Percentiles rank a stretch among this genome's conserved stretches.
Evolutionary conservation across 2,329 filamentous ascomycete species (phyloP).

Genomic region (Dissoconium aciculare): DNA sequence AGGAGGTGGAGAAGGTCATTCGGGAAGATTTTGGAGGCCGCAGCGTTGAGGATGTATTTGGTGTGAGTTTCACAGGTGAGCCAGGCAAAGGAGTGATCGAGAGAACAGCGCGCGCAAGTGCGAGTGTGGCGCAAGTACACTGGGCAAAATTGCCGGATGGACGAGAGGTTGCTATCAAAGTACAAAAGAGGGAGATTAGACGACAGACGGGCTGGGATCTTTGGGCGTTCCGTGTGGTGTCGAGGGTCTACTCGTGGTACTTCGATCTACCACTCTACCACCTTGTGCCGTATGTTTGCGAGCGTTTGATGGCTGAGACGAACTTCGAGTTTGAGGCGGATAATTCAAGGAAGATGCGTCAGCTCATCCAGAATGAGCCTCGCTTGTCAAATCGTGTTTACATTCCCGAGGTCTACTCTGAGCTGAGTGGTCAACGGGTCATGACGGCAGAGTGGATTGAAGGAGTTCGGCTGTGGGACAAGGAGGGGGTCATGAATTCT

Average conservation of each 20-base stretch:
- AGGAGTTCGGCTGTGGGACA: conserved; percentile 84
- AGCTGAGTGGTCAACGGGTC: conserved; percentile 67
- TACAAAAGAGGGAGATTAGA: conserved; percentile 89
- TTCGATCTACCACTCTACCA: conserved; percentile 90
- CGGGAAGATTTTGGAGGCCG: conserved; percentile 74
- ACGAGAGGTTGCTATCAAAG: conserved; percentile 83
- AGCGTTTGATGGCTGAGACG: conserved; percentile 82
- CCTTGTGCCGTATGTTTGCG: conserved; percentile 81
- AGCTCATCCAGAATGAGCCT: conserved; percentile 59
- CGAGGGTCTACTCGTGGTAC: conserved; percentile 66
- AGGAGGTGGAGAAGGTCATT: conserved; percentile 71
- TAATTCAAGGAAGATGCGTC: conserved; percentile 73
- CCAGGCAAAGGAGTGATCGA: conserved; percentile 52
- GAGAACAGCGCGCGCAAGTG: conserved; percentile 59
- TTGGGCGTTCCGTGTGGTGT: conserved; percentile 86
- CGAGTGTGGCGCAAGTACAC: conserved; percentile 92
- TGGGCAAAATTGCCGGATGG: conserved; percentile 81
- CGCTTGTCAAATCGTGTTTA: conserved; percentile 69
- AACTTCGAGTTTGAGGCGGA: conserved; percentile 86
- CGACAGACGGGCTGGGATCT: conserved; percentile 88
- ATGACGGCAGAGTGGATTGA: conserved; percentile 98
- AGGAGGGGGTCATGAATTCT: conserved; percentile 56
- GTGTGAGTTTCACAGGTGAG: conserved; percentile 52
- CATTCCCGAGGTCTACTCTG: conserved; percentile 68
- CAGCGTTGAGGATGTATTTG: conserved; percentile 80